These are phyloP conservation scores for Coleophoma crateriformis DNA, from an alignment of 2,329 filamentous ascomycete species.

Conservation along the genomic window DNA sequence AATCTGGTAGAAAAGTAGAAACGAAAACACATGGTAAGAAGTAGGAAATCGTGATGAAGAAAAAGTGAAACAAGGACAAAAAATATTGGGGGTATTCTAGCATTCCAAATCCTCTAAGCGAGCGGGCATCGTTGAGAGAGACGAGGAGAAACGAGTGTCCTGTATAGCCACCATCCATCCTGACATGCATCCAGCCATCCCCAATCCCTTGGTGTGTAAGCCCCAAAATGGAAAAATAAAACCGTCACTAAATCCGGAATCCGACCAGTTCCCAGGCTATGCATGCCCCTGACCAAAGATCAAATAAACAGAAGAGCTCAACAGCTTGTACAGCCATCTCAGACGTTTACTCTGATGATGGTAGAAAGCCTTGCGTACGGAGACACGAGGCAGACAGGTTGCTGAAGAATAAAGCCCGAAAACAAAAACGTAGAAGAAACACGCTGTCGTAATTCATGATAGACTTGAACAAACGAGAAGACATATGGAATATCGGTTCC, in stretches of 20 bases:
- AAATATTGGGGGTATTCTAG: conserved; percentile 11
- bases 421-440: background rate
- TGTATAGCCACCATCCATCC: conserved; percentile 8
- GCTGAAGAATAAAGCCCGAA: background rate
- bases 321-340: no score
- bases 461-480: conserved; percentile 15
- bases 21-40: no score
- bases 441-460: conserved; percentile 9
- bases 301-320: background rate
- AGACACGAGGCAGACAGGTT: no score
- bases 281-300: background rate
- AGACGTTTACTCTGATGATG: no score
- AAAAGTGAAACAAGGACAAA: no score
- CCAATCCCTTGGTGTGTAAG: conserved; percentile 8
- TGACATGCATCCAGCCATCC: background rate
- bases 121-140: conserved; percentile 7
- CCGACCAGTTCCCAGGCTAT: background rate
- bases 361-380: no score
- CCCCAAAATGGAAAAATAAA: conserved; percentile 9
- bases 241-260: no score
- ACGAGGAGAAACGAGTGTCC: conserved; percentile 15
- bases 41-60: no score
- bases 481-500: conserved; percentile 12
- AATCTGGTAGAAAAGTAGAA: no score
- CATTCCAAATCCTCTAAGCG: conserved; percentile 7